Percentiles rank a stretch among this genome's conserved stretches.
Evolutionary conservation across 2,329 filamentous ascomycete species (phyloP).

Genomic region (Byssochlamys sp.): DNA sequence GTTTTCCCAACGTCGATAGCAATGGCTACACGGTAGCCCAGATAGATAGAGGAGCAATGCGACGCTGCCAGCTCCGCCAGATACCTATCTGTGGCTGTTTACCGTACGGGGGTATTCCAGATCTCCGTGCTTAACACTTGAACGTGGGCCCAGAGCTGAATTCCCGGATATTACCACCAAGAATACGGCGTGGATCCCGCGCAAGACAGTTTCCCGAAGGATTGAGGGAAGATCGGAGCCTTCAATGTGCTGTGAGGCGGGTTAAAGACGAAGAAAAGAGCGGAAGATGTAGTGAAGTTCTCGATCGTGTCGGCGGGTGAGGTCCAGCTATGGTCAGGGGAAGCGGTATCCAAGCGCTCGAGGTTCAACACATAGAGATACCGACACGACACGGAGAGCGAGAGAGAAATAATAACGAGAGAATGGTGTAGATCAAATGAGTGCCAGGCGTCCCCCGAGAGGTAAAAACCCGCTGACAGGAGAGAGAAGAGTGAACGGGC

Average conservation of each 20-base stretch:
- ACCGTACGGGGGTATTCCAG: background rate
- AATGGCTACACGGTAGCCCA: background rate
- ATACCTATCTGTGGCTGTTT: background rate
- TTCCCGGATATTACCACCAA: background rate
- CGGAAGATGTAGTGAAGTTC: background rate
- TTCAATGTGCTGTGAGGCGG: background rate
- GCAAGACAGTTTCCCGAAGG: background rate
- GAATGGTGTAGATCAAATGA: background rate
- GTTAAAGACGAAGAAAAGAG: background rate
- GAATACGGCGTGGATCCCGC: background rate
- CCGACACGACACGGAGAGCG: background rate
- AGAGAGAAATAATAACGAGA: background rate
- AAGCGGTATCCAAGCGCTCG: background rate
- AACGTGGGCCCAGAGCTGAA: background rate
- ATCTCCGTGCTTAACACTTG: background rate
- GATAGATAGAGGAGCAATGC: background rate
- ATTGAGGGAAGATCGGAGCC: background rate
- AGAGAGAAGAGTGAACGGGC: background rate
- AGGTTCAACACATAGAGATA: background rate
- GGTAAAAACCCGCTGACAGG: background rate
- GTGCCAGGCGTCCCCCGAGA: background rate
- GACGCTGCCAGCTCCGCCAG: background rate
- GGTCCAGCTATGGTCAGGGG: background rate
- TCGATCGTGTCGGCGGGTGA: background rate
- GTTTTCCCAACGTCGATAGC: background rate